Conservation (phyloP, 495 filamentous ascomycete species). For the Penicillium lividum region DNA sequence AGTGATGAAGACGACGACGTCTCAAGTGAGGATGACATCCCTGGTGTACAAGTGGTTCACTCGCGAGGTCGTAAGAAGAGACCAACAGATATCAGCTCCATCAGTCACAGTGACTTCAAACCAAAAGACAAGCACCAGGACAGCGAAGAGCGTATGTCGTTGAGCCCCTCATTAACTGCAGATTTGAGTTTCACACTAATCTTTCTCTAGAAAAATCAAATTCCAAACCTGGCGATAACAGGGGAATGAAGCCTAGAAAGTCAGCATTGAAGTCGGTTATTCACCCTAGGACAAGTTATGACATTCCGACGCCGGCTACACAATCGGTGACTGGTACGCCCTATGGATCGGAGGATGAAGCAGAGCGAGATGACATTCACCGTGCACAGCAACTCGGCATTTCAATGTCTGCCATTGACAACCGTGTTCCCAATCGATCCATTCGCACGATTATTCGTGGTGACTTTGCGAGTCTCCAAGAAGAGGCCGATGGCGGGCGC, state of each 20-base stretch:
- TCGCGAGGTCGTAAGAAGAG: conserved; percentile 34
- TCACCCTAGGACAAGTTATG: conserved; percentile 81
- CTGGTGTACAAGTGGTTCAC: conserved; percentile 26
- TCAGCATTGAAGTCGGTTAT: conserved; percentile 59
- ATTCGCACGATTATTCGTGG: conserved; percentile 89
- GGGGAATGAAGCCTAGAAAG: conserved; percentile 37
- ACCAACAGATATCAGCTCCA: conserved; percentile 22
- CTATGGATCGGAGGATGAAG: conserved; percentile 82
- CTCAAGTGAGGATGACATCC: conserved; percentile 48
- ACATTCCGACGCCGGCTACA: conserved; percentile 46
- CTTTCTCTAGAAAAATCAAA: conserved; percentile 11
- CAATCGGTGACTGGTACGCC: conserved; percentile 73
- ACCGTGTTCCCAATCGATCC: conserved; percentile 74
- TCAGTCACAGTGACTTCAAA: conserved; percentile 24
- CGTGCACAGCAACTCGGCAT: conserved; percentile 82
- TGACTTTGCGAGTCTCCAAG: conserved; percentile 70
- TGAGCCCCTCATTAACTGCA: neutral
- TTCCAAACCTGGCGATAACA: conserved; percentile 3
- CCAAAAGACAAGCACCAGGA: conserved; percentile 13
- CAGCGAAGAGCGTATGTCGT: conserved; percentile 67
- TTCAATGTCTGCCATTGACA: conserved; percentile 71
- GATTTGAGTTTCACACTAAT: neutral
- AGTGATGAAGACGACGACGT: conserved; percentile 52
- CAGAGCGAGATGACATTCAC: conserved; percentile 78
- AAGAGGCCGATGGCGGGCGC: conserved; percentile 71